A percentile compares a stretch with the other conserved stretches of the same genome.
Evolutionary conservation across 1,139 yeast species (phyloP).

Genomic region (Trichomonascaceae sp.): DNA sequence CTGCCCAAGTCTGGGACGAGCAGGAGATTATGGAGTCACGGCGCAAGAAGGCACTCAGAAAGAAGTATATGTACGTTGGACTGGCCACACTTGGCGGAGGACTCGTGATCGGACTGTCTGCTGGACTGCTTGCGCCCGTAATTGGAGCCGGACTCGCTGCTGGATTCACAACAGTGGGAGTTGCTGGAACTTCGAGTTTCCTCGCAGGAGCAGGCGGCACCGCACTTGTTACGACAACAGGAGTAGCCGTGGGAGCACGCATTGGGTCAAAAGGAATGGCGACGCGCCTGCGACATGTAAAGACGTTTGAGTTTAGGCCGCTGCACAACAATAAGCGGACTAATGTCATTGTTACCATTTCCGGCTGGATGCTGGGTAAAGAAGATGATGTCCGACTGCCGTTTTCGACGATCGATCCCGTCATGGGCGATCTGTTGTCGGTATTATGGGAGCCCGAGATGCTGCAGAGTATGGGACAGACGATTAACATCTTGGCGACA

Average conservation of each 20-base stretch:
- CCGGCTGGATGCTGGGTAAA: constrained; percentile 97
- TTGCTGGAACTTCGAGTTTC: constrained; percentile 81
- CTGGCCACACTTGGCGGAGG: constrained; percentile 97
- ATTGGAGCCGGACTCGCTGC: constrained; percentile 98
- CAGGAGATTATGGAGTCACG: constrained; percentile 55
- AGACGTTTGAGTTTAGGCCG: constrained; percentile 88
- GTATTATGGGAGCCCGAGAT: constrained; percentile 97
- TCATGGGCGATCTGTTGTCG: constrained; percentile 92
- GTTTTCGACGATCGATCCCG: constrained; percentile 91
- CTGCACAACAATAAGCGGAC: constrained; percentile 83
- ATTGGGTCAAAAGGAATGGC: constrained; percentile 82
- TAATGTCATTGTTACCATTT: constrained; percentile 76
- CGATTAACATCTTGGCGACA: constrained; percentile 82
- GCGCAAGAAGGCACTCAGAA: constrained; percentile 48
- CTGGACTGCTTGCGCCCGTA: constrained; percentile 92
- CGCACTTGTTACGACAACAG: constrained; percentile 83
- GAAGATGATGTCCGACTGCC: constrained; percentile 95
- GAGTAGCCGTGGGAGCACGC: constrained; percentile 80
- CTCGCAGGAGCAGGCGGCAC: constrained; percentile 97
- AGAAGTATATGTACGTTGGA: constrained; percentile 77
- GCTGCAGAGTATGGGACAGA: constrained; percentile 92
- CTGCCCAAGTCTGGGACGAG: constrained; percentile 67
- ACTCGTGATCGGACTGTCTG: constrained; percentile 83
- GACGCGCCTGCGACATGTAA: constrained; percentile 79
- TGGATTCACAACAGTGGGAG: constrained; percentile 88